Base-by-base conservation (phyloP, 1,284 basidiomycete genomes). In the Paramarasmius palmivorus region DNA sequence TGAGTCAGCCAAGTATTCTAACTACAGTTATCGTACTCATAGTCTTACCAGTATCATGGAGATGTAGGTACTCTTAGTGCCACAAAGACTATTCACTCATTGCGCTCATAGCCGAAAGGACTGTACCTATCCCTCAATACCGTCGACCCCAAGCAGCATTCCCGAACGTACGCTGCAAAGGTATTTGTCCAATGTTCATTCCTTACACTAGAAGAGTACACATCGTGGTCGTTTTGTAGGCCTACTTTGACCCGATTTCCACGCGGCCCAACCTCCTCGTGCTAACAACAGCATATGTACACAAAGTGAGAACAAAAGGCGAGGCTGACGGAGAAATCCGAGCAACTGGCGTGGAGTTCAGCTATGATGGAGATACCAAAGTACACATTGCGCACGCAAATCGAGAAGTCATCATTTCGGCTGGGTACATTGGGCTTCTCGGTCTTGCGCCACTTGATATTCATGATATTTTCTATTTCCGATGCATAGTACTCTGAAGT, bases 401-500 rank as follows among this genome's bases (percentile, higher is more conserved):
- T 8, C 39, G 34, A 38, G 49, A 50, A 34, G 49, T 50, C 6
- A 42, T 50, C 7, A n/a, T 50, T 19, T 50, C 49, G 5, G 38
- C 49, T 19, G 49, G 49, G 49, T 50, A 40, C 37, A 38, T n/a
- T 17, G 35, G 50, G 26, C 39, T 2, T 4, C 0, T 46, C n/a
- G n/a, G n/a, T 50, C 36, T n/a, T 42, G 26, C 10, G 15, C 9
- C 14, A 34, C 23, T 3, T 17, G 17, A 10, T 15, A 10, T 46
- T 42, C 20, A 36, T 32, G 29, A 32, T 32, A 32, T 32, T 32
- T 5, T n/a, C 26, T n/a, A 4, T 23, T 14, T 1, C 32, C 36
- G 29, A 15, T n/a, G n/a, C n/a, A n/a, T 39, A 71, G 72, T 1
- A 49, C 47, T 14, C 9, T 54, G n/a, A 48, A 49, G 26, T 49